phyloP scores from a whole-genome alignment of 805 yeast genomes.

The Yamadazyma sp. region DNA sequence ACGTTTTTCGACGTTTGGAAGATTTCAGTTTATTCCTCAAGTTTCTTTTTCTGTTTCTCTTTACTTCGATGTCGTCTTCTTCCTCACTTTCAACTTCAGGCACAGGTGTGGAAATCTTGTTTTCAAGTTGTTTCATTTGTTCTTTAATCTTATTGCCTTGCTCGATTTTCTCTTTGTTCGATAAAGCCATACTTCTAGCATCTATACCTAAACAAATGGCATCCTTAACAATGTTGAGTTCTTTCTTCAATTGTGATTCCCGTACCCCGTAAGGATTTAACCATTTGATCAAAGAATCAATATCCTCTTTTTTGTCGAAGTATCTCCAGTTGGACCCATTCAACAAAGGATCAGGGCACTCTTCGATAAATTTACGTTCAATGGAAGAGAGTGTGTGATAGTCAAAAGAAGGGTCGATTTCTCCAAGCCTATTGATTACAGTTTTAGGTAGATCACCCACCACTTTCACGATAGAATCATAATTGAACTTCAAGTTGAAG shows the following conservation, averaged over 20 bases:
- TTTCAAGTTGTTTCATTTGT: slow-evolving; percentile 36
- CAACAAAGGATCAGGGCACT: slow-evolving; percentile 55
- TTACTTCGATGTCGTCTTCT: slow-evolving; percentile 30
- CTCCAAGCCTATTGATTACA: slow-evolving; percentile 22
- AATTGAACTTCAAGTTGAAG: slow-evolving; percentile 28
- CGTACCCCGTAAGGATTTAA: slow-evolving; percentile 73
- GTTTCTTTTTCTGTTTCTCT: slow-evolving; percentile 24
- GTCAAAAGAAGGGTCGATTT: slow-evolving; percentile 11
- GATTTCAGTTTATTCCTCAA: slow-evolving; percentile 32
- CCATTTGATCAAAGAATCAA: slow-evolving; percentile 60
- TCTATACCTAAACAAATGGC: slow-evolving; percentile 54
- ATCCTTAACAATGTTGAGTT: slow-evolving; percentile 52
- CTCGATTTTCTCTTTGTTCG: slow-evolving; percentile 15
- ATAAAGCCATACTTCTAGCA: slow-evolving; percentile 53
- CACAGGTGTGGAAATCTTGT: slow-evolving; percentile 17
- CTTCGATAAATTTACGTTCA: slow-evolving; percentile 69
- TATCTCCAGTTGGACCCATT: slow-evolving; percentile 65
- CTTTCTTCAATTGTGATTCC: slow-evolving; percentile 66
- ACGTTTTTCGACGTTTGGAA: slow-evolving; percentile 35
- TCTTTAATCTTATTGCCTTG: slow-evolving; percentile 43
- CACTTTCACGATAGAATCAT: slow-evolving; percentile 18
- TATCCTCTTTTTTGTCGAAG: slow-evolving; percentile 59
- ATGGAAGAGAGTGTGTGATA: slow-evolving; percentile 25
- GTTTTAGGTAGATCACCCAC: background rate
- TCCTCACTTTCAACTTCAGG: slow-evolving; percentile 22